These are phyloP conservation scores for Didymella pinodella DNA, from an alignment of 2,329 filamentous ascomycete genomes.

Conservation along the genomic window DNA sequence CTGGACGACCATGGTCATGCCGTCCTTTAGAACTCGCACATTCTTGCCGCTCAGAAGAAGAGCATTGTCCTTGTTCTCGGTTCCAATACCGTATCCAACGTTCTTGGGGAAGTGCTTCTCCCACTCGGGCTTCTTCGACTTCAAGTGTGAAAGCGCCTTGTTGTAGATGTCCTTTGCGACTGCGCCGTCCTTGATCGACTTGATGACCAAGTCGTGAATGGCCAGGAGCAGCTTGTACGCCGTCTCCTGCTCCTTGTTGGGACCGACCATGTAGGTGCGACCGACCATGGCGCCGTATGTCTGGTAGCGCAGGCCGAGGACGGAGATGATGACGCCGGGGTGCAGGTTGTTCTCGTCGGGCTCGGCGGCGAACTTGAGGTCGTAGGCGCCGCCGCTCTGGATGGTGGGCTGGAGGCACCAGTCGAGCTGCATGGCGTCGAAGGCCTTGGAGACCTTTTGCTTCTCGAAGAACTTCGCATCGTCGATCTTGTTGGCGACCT, in stretches of 20 bases:
- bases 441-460: constrained; percentile 83
- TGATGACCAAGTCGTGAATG: constrained; percentile 88
- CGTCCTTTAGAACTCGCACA: constrained; percentile 81
- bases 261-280: constrained; percentile 94
- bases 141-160: constrained; percentile 82
- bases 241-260: constrained; percentile 92
- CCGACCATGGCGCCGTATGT: constrained; percentile 93
- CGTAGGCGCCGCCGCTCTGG: constrained; percentile 95
- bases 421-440: constrained; percentile 88
- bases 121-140: constrained; percentile 90
- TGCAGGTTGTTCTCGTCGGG: constrained; percentile 83
- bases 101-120: constrained; percentile 96
- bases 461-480: constrained; percentile 92
- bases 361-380: constrained; percentile 80
- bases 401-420: constrained; percentile 92
- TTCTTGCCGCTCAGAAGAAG: constrained; percentile 90
- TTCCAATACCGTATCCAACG: constrained; percentile 89
- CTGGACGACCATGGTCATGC: constrained; percentile 93
- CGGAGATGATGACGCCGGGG: constrained; percentile 90
- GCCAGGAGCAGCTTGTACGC: constrained; percentile 89
- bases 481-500: constrained; percentile 90
- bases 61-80: constrained; percentile 86
- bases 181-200: constrained; percentile 87
- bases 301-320: constrained; percentile 91
- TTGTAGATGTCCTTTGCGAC: constrained; percentile 88